Base-by-base conservation (phyloP, 768 basidiomycete species). In the Russula brevipes region DNA sequence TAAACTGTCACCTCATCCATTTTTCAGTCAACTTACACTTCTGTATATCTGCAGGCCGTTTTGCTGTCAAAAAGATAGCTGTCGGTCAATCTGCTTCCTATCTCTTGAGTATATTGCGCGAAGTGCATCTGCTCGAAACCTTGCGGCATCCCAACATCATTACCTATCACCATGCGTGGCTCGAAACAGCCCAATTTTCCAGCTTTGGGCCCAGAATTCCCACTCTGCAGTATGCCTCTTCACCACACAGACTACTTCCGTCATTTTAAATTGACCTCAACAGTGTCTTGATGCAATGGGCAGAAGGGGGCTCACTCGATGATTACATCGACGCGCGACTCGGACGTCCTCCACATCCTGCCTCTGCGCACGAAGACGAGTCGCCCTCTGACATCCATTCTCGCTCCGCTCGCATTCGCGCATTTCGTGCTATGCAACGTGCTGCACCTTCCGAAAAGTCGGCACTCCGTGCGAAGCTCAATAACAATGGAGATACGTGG, bases 11-110 rank as follows among this genome's bases (percentile, higher is more conserved):
- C 14, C 10, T 7, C 5, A 65, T 59, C 33, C 57, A 30, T 59
- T 41, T 44, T 31, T 19, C 11, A 61, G 53, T 51, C 50, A 39
- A 52, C 53, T 54, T 67, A 45, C 45, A 35, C 35, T 42, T 61
- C 47, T 36, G 59, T 38, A 57, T 11, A 12, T 24, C 24, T 52
- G 30, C 67, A 83, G 90, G 90, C 35, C 87, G 86, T 68, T 97
- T 95, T 72, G 95, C 95, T 0, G 90, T 97, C 52, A 98, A 98
- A 77, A 98, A 97, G 73, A 93, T 98, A 24, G 94, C 96, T 0
- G 90, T 98, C 0, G 94, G 94, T 53, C 85, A 91, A 70, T 95
- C 92, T 0, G 89, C 93, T 68, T 80, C 86, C 2, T 95, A 95
- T 76, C 78, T 96, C 6, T 75, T 94, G 45, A 86, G 85, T 54